These are phyloP conservation scores for Polyporus tsugae DNA, from an alignment of 1,284 basidiomycete genomes.

Conservation along the genomic window DNA sequence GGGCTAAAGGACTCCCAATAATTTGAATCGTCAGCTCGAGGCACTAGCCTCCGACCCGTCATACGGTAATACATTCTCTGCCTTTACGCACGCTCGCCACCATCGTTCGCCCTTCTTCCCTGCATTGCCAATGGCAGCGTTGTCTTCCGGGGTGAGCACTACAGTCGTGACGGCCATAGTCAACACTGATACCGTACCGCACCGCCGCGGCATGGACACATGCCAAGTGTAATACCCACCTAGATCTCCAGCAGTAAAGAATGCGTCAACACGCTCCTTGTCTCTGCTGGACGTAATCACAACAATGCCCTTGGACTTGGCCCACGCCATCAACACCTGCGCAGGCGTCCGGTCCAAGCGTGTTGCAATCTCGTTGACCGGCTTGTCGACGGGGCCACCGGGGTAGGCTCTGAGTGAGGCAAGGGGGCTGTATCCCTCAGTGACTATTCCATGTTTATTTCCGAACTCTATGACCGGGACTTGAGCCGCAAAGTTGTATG, in stretches of 20 bases:
- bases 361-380: conserved; percentile 64
- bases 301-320: conserved; percentile 68
- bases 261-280: conserved; percentile 60
- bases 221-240: conserved; percentile 37
- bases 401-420: conserved; percentile 72
- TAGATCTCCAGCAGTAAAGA: conserved; percentile 59
- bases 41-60: not conserved
- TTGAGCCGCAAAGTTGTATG: conserved; percentile 71
- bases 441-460: conserved; percentile 67
- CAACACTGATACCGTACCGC: not conserved
- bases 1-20: too few species aligned
- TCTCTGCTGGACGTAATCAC: conserved; percentile 73
- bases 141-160: conserved; percentile 48
- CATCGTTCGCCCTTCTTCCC: conserved; percentile 43
- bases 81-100: conserved; percentile 1
- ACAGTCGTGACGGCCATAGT: not conserved
- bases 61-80: not conserved
- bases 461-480: conserved; percentile 63
- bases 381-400: conserved; percentile 78
- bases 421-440: conserved; percentile 78
- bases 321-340: conserved; percentile 79
- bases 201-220: not conserved
- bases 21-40: not conserved
- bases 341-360: conserved; percentile 66
- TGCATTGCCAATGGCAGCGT: conserved; percentile 52